A percentile compares a stretch with the other conserved stretches of the same genome.
phyloP scores from a whole-genome alignment of 306 rosid genomes.

The Luffa acutangula region DNA sequence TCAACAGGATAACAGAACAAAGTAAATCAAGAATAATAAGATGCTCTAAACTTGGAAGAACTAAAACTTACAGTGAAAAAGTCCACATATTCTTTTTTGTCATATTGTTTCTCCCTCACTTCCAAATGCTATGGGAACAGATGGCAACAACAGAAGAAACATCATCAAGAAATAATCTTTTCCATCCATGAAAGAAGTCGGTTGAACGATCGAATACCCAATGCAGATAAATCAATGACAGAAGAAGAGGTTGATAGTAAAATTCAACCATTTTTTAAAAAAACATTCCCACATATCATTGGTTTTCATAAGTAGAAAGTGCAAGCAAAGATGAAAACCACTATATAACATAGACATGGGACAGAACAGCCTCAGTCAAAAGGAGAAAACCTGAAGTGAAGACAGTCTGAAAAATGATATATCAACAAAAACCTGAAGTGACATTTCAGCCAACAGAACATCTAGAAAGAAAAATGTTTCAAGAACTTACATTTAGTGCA shows the following conservation, averaged over 20 bases:
- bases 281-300: not conserved
- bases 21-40: not conserved
- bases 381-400: not conserved
- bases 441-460: not conserved
- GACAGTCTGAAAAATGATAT: not conserved
- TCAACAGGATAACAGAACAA: not conserved
- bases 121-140: slow-evolving; percentile 47
- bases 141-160: slow-evolving; percentile 12
- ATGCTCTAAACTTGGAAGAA: not conserved
- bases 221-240: not conserved
- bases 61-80: slow-evolving; percentile 61
- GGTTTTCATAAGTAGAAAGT: not conserved
- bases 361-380: not conserved
- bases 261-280: not conserved
- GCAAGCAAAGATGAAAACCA: not conserved
- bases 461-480: not conserved
- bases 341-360: not conserved
- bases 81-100: slow-evolving; percentile 64
- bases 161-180: not conserved
- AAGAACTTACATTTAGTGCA: slow-evolving; percentile 46
- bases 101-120: slow-evolving; percentile 93
- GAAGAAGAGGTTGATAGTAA: not conserved
- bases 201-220: not conserved
- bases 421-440: not conserved
- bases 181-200: not conserved